A percentile compares a stretch with the other conserved stretches of the same genome.
These are phyloP conservation scores for Eutypella sp. DNA, from an alignment of 2,329 filamentous ascomycete species.

Conservation along the genomic window DNA sequence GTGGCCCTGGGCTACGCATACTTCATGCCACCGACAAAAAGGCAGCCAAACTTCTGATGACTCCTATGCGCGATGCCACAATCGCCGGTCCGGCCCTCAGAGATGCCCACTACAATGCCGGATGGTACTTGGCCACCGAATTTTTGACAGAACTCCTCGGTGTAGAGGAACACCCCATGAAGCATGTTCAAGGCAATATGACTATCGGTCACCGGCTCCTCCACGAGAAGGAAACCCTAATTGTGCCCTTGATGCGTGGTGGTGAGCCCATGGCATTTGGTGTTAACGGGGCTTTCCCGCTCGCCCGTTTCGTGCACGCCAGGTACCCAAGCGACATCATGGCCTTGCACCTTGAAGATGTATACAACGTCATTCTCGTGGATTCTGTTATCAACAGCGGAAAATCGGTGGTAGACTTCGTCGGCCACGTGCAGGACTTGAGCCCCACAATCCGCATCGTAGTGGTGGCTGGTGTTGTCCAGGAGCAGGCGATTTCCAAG, in stretches of 20 bases:
- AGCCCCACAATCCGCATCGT: conserved; percentile 40
- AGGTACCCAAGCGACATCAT: conserved; percentile 35
- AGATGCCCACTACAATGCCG: conserved; percentile 43
- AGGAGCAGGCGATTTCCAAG: conserved; percentile 27
- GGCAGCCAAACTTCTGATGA: conserved; percentile 46
- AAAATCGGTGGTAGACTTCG: conserved; percentile 42
- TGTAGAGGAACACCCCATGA: conserved; percentile 41
- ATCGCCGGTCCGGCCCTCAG: conserved; percentile 41
- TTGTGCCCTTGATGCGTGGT: conserved; percentile 58
- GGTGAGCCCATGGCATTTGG: conserved; percentile 59
- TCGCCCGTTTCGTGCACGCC: conserved; percentile 47
- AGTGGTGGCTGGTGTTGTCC: conserved; percentile 51
- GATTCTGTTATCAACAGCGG: conserved; percentile 58
- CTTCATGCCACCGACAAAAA: conserved; percentile 40
- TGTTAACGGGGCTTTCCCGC: conserved; percentile 47
- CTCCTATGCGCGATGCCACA: conserved; percentile 46
- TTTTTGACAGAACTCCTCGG: conserved; percentile 44
- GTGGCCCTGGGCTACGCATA: conserved; percentile 12
- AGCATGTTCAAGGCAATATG: conserved; percentile 45
- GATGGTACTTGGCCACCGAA: conserved; percentile 48
- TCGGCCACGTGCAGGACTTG: conserved; percentile 38
- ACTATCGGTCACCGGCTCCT: conserved; percentile 41
- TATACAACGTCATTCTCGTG: conserved; percentile 45
- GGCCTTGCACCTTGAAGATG: conserved; percentile 33
- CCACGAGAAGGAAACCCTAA: conserved; percentile 44